Base-by-base conservation (phyloP, 768 basidiomycete species). In the Naganishia kalamii region DNA sequence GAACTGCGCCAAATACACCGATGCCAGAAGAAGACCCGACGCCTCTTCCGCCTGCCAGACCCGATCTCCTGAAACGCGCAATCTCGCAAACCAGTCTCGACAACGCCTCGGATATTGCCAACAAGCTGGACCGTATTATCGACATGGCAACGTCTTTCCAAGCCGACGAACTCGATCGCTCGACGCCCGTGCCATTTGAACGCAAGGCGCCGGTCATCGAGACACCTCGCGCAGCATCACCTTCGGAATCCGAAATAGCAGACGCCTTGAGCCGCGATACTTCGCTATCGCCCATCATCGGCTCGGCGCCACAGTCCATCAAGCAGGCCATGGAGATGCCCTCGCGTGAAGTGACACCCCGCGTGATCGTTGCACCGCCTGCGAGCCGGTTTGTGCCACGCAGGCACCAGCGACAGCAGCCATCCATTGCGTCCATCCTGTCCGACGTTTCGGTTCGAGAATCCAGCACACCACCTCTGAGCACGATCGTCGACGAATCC, bases 391-490 rank as follows among this genome's bases (percentile, higher is more conserved):
- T 30, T 13, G 57, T 54, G 21, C 32, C 33, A 1, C 52, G 52
- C 29, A 33, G 46, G 71, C 64, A 76, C 71, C 48, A 63, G 68
- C 72, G 74, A 15, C 74, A 75, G 69, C 77, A 90, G 60, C 84
- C 86, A 0, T 89, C 89, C 0, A 84, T 89, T 63, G 85, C 86
- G 0, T 89, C 88, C 30, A 84, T 88, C 65, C 80, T 88, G 78
- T 88, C 89, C 10, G 78, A 78, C 65, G 52, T 75, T 19, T 75
- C 74, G 17, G 57, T 65, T 23, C 65, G 63, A 37, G 52, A 67
- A 19, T 40, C 66, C 25, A 65, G 64, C 48, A 44, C 62, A 11
- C 62, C 59, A 35, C 62, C 65, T n/a, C 66, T 59, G 29, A 74
- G 62, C 62, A 70, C 57, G 60, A 48, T 17, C 46, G 57, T 43